phyloP scores from a whole-genome alignment of 306 rosid species.

The Comarum palustre region DNA sequence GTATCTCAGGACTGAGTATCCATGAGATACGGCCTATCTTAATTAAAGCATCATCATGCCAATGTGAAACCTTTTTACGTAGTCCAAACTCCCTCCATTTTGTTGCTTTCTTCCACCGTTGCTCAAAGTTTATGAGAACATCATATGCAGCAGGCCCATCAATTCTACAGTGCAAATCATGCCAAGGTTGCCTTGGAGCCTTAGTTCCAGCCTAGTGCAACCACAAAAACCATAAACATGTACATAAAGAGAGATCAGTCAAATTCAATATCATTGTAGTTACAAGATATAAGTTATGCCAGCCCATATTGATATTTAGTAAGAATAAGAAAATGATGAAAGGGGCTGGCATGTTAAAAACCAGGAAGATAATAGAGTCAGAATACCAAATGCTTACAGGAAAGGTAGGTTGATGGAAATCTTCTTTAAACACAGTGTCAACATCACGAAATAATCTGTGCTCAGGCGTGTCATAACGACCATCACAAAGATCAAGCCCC shows the following conservation, averaged over 20 bases:
- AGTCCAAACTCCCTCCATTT: slow-evolving; percentile 74
- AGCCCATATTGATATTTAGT: not conserved
- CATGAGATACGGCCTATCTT: slow-evolving; percentile 84
- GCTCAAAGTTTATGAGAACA: slow-evolving; percentile 89
- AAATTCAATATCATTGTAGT: not conserved
- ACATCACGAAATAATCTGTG: slow-evolving; percentile 77
- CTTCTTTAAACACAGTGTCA: slow-evolving; percentile 54
- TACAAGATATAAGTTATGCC: not conserved
- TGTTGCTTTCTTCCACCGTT: slow-evolving; percentile 83
- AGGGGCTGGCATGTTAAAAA: not conserved
- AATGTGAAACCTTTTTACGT: slow-evolving; percentile 46
- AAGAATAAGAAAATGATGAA: not conserved
- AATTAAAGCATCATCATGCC: slow-evolving; percentile 77
- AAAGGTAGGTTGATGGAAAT: slow-evolving; percentile 79
- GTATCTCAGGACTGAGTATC: slow-evolving; percentile 67
- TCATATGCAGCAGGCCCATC: slow-evolving; percentile 98
- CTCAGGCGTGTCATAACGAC: slow-evolving; percentile 96
- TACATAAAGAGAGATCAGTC: not conserved
- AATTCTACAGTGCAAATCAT: slow-evolving; percentile 87
- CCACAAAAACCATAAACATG: not conserved
- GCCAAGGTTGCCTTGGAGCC: slow-evolving; percentile 97
- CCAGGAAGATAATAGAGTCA: not conserved
- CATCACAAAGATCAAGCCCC: slow-evolving; percentile 94
- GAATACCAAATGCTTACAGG: slow-evolving; percentile 54
- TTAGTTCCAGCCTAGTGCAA: slow-evolving; percentile 59